phyloP scores from a whole-genome alignment of 2,329 filamentous ascomycete genomes.

The Curvularia verruculosa region DNA sequence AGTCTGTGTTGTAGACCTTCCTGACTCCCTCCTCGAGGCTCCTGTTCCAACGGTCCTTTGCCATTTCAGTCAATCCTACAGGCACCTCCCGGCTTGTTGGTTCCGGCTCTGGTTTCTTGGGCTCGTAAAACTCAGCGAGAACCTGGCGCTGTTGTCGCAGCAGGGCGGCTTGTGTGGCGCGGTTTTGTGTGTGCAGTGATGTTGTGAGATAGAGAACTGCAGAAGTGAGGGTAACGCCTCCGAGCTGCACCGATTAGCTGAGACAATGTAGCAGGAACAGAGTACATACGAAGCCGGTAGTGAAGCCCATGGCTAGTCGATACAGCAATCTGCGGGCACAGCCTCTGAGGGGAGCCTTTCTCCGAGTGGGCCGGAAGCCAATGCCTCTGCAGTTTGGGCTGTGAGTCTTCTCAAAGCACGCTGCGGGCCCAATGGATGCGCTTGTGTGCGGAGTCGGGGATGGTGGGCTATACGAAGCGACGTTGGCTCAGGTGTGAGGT shows the following conservation, averaged over 20 bases:
- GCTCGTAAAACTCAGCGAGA: slow-evolving; percentile 53
- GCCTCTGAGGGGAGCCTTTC: not conserved
- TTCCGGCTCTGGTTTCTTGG: slow-evolving; percentile 49
- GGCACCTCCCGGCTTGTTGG: slow-evolving; percentile 48
- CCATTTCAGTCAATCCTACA: slow-evolving; percentile 53
- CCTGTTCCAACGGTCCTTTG: slow-evolving; percentile 59
- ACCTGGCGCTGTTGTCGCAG: slow-evolving; percentile 55
- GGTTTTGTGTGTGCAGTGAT: slow-evolving; percentile 55
- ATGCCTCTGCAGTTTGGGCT: slow-evolving; percentile 9
- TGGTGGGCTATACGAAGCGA: not conserved
- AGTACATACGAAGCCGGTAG: slow-evolving; percentile 56
- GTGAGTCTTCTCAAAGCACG: not conserved
- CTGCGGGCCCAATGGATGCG: not conserved
- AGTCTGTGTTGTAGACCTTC: slow-evolving; percentile 54
- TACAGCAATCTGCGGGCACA: slow-evolving; percentile 1
- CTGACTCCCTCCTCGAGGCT: slow-evolving; percentile 53
- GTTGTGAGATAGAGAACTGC: slow-evolving; percentile 50
- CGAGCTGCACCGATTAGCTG: slow-evolving; percentile 47
- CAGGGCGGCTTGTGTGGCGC: slow-evolving; percentile 53
- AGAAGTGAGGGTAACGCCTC: slow-evolving; percentile 58
- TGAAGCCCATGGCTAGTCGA: slow-evolving; percentile 55
- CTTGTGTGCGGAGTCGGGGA: not conserved
- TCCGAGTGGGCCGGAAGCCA: slow-evolving; percentile 6
- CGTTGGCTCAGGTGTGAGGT: slow-evolving; percentile 14
- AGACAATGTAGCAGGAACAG: not conserved